Evolutionary conservation across 352 stramenopile species (phyloP).

Genomic region (Lagenidium giganteum): DNA sequence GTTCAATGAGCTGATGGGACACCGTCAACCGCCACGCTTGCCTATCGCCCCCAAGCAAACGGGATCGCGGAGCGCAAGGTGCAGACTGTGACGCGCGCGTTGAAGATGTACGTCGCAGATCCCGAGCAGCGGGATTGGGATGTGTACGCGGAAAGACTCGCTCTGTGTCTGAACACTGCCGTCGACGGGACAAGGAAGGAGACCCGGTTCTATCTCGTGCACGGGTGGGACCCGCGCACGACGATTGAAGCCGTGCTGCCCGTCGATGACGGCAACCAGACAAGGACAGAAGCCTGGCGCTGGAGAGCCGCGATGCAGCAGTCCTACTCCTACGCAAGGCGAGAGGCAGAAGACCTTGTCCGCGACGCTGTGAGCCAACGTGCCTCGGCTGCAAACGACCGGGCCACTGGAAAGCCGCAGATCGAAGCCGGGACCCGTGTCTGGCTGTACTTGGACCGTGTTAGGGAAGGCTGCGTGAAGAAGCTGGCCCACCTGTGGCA

Average conservation of each 20-base stretch:
- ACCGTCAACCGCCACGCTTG: conserved; percentile 5
- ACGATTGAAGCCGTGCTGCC: conserved; percentile 4
- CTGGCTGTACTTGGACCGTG: conserved; percentile 20
- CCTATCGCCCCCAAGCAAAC: conserved; percentile 12
- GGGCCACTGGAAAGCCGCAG: too few relatives aligned
- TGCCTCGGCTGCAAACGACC: too few relatives aligned
- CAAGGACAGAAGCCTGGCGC: neutral
- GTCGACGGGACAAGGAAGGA: conserved; percentile 1
- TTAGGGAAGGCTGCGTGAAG: too few relatives aligned
- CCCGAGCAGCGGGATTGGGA: conserved; percentile 14
- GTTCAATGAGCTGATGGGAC: conserved; percentile 14
- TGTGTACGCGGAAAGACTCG: conserved; percentile 8
- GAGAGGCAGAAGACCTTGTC: too few relatives aligned
- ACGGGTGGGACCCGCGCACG: conserved; percentile 12
- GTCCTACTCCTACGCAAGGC: conserved; percentile 2
- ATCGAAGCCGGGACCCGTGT: conserved; percentile 14
- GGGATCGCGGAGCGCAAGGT: conserved; percentile 6
- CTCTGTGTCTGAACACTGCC: conserved; percentile 13
- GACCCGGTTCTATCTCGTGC: conserved; percentile 15
- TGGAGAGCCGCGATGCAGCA: conserved; percentile 1
- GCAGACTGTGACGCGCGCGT: conserved; percentile 13
- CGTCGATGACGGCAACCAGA: neutral
- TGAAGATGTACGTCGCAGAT: conserved; percentile 13
- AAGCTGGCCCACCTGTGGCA: conserved; percentile 23
- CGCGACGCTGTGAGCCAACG: too few relatives aligned